Evolutionary conservation across 208 protist species (phyloP).

Genomic region (Acanthamoeba triangularis): DNA sequence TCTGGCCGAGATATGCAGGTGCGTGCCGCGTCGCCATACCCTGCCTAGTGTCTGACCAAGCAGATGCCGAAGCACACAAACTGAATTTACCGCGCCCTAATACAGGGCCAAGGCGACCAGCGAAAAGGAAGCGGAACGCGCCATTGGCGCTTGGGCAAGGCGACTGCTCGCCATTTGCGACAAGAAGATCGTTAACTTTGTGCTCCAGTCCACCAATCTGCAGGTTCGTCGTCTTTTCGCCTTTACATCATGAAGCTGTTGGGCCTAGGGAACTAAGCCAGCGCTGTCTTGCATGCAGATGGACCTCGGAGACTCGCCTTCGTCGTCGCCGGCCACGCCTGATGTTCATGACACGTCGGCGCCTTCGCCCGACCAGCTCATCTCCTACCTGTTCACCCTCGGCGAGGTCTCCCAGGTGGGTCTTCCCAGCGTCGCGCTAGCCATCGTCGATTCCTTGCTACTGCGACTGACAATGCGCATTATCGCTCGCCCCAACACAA

Average conservation of each 20-base stretch:
- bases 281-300: neutral
- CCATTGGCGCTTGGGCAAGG: conserved; percentile 17
- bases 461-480: too few relatives aligned
- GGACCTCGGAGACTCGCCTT: conserved; percentile 41
- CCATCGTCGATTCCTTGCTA: too few relatives aligned
- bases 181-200: conserved; percentile 59
- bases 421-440: too few relatives aligned
- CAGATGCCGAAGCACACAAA: too few relatives aligned
- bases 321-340: conserved; percentile 11
- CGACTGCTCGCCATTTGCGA: conserved; percentile 61
- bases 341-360: neutral
- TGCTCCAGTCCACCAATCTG: conserved; percentile 57
- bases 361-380: conserved; percentile 25
- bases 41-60: too few relatives aligned
- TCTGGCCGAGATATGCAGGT: conserved; percentile 27
- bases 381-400: conserved; percentile 57
- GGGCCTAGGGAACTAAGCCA: neutral
- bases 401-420: conserved; percentile 71
- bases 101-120: conserved; percentile 7
- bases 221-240: neutral
- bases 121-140: conserved; percentile 14
- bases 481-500: neutral
- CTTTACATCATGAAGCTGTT: neutral
- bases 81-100: neutral
- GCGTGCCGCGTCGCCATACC: too few relatives aligned